Evolutionary conservation across 2,329 filamentous ascomycete genomes (phyloP), one percentile per base, ranked within the genome.

Genomic region (Didymella pinodella): DNA sequence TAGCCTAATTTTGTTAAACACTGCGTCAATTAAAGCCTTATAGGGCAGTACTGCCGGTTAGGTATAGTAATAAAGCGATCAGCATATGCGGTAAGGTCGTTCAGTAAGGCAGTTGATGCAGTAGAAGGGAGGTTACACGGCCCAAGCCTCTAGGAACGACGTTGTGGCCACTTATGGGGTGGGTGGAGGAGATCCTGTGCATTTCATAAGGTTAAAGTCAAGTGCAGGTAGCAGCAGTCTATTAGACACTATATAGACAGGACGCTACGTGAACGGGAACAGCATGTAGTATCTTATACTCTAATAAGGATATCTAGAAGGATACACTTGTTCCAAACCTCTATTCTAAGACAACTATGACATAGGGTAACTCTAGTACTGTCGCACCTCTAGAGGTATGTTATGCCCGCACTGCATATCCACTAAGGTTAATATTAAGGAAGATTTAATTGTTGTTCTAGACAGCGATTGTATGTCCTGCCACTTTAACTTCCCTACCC

Each of bases 101-200:
- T 44, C n/a, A 44, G 41, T 44, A 25, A 44, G 22, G 22, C 41
- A 28, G 22, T 44, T 16, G 41, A 44, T 44, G 41, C 41, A 44
- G 41, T 25, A 44, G 41, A 44, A 44, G 41, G 41, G 41, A 44
- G 36, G 36, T 40, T 40, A 40, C 36, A n/a, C n/a, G 36, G 36
- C 36, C 14, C 36, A n/a, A 40, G 36, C 36, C 36, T 40, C 14
- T 25, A 44, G 41, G 28, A 2, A 12, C 11, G 22, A 28, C 22
- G 41, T 44, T 44, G 22, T 28, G 41, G 28, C 12, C 36, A 40
- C 36, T 44, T 7, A 25, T 44, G 41, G 22, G 14, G 41, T 25
- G 31, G 31, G 28, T 44, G 41, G 22, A 26, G 28, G 18, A 14
- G 25, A 25, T 26, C 7, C 31, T 32, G n/a, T n/a, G n/a, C 14